These are phyloP conservation scores for Lactarius sp. DNA, from an alignment of 768 basidiomycete species.

Conservation along the genomic window DNA sequence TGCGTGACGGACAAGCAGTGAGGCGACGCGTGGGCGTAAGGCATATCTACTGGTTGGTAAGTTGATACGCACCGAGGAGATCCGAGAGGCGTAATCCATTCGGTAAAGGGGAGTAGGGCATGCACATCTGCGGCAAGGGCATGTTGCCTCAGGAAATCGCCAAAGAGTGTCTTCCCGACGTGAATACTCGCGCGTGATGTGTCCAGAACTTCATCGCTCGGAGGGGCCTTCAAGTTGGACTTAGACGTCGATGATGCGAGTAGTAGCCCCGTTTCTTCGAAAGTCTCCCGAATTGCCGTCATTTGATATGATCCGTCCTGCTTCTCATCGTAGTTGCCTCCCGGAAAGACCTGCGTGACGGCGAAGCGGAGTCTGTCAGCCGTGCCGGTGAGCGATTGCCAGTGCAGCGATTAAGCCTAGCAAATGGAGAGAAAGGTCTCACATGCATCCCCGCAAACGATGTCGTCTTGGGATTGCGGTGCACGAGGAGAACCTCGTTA, in stretches of 20 bases:
- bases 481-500: constrained; percentile 68
- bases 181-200: constrained; percentile 54
- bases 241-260: constrained; percentile 41
- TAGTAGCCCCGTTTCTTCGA: constrained; percentile 69
- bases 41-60: not conserved
- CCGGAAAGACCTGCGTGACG: constrained; percentile 65
- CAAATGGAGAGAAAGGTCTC: constrained; percentile 27
- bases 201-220: constrained; percentile 42
- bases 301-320: constrained; percentile 54
- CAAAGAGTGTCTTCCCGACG: constrained; percentile 45
- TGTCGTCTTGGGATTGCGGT: constrained; percentile 58
- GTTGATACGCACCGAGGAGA: constrained; percentile 42
- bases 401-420: not conserved
- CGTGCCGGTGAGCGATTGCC: not conserved
- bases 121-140: constrained; percentile 41
- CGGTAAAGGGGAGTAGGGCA: constrained; percentile 61
- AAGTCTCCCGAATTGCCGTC: constrained; percentile 72
- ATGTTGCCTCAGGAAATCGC: constrained; percentile 46
- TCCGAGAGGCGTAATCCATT: constrained; percentile 66
- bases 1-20: not conserved
- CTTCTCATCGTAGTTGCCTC: constrained; percentile 58
- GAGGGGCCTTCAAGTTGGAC: constrained; percentile 26
- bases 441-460: constrained; percentile 68
- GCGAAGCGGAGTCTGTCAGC: not conserved
- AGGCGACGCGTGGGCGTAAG: not conserved